Base-by-base conservation (phyloP, 495 filamentous ascomycete species). In the Cetradonia linearis region DNA sequence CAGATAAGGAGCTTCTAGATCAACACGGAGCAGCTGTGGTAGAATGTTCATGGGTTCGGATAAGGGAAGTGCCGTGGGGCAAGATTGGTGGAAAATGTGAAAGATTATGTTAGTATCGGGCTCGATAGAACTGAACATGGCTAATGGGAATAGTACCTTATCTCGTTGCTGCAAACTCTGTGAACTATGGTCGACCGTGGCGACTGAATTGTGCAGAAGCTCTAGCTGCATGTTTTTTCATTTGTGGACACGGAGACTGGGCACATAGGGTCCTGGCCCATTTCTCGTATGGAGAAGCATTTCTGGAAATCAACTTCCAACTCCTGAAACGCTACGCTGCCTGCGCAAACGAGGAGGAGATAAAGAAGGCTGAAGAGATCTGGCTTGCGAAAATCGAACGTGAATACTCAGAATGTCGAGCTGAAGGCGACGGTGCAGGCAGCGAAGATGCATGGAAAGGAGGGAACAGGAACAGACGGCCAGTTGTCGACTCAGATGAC, bases 161-260 rank as follows among this genome's bases (percentile, higher is more conserved):
- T 70, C 83, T 98, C 14, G 89, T 98, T 56, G 93, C 93, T 20
- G 94, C 93, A 47, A 98, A 98, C 69, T 86, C 87, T 2, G 93
- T 96, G 68, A 98, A 98, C 74, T 98, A 97, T 73, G 93, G 93
- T 16, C 86, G 89, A 66, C 93, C 93, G 20, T 93, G 89, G 86
- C 78, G 90, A 57, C 71, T 98, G 44, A 98, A 98, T 72, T 98
- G 93, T 65, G 93, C 87, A 48, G 93, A 98, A 73, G 93, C 93
- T 5, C 75, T 98, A 49, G 94, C 91, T 7, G 93, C 93, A 16
- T 86, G 85, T 25, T 98, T 93, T 72, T 86, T 77, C 63, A 98
- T 98, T 63, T 96, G 91, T 67, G 90, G 93, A 30, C 88, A 93
- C 68, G 69, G 77, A 40, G 92, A 95, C 30, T 98, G 93, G 93